Conservation (phyloP, 2,329 filamentous ascomycete species). For the Rasamsonia emersonii region DNA sequence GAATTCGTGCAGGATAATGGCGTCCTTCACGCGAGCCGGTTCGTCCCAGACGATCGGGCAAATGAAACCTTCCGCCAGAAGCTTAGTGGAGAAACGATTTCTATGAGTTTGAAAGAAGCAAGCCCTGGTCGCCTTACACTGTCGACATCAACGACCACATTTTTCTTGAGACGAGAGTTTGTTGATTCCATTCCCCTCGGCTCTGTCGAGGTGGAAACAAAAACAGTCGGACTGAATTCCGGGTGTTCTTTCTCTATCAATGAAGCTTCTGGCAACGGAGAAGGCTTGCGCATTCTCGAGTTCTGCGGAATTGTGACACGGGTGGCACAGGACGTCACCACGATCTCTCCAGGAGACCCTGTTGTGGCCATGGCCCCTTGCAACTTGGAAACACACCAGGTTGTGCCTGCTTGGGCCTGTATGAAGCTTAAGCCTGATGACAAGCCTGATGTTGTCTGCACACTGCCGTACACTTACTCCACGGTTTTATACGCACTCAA, state of each 20-base stretch:
- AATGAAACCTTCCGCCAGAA: constrained; percentile 8
- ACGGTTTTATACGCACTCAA: constrained; percentile 10
- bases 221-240: too few species aligned
- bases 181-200: not conserved
- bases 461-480: constrained; percentile 7
- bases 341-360: too few species aligned
- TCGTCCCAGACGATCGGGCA: constrained; percentile 8
- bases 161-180: constrained; percentile 5
- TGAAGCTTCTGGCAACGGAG: too few species aligned
- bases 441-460: constrained; percentile 14
- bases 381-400: constrained; percentile 6
- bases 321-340: too few species aligned
- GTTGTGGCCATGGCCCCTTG: constrained; percentile 10
- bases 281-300: constrained; percentile 5
- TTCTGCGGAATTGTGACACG: constrained; percentile 15
- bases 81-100: not conserved
- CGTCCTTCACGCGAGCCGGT: constrained; percentile 8
- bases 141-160: constrained; percentile 5
- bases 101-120: not conserved
- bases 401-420: not conserved
- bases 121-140: not conserved
- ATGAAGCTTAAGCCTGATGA: constrained; percentile 1
- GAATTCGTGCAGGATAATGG: constrained; percentile 7
- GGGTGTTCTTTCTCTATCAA: too few species aligned
- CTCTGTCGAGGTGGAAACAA: too few species aligned